These are phyloP conservation scores for Blastobotrys illinoisensis DNA, from an alignment of 1,139 yeast genomes.

Conservation along the genomic window DNA sequence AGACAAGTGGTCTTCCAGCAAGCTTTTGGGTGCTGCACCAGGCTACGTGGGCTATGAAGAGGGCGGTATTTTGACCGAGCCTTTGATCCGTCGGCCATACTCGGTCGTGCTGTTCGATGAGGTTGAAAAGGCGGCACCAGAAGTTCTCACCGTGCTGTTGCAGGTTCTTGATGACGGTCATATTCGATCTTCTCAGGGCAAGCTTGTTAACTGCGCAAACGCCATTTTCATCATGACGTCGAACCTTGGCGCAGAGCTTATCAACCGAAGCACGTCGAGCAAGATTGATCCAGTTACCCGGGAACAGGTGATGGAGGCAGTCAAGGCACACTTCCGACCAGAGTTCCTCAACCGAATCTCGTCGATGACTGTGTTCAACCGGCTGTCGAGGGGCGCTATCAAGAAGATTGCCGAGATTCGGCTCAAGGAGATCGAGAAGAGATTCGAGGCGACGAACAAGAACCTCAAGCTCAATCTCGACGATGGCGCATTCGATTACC, in stretches of 20 bases:
- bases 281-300: conserved; percentile 56
- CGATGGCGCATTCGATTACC: conserved; percentile 70
- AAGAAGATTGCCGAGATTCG: conserved; percentile 86
- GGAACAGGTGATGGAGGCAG: conserved; percentile 76
- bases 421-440: conserved; percentile 71
- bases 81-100: conserved; percentile 85
- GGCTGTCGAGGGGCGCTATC: conserved; percentile 85
- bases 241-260: conserved; percentile 89
- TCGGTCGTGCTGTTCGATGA: conserved; percentile 93
- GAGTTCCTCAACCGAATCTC: conserved; percentile 95
- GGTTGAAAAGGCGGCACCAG: conserved; percentile 99
- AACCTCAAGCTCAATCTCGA: conserved; percentile 63
- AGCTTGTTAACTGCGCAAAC: conserved; percentile 86
- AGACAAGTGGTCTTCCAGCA: conserved; percentile 94
- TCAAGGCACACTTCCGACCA: conserved; percentile 91
- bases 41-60: conserved; percentile 98
- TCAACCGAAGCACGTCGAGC: conserved; percentile 57
- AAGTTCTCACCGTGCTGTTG: conserved; percentile 82
- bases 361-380: conserved; percentile 85
- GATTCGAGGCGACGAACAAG: conserved; percentile 82
- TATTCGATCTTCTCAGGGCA: conserved; percentile 90
- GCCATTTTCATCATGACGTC: conserved; percentile 94
- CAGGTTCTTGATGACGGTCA: conserved; percentile 97
- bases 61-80: conserved; percentile 94
- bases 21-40: conserved; percentile 94